phyloP scores from a whole-genome alignment of 495 filamentous ascomycete species.

The Endocarpon pusillum region DNA sequence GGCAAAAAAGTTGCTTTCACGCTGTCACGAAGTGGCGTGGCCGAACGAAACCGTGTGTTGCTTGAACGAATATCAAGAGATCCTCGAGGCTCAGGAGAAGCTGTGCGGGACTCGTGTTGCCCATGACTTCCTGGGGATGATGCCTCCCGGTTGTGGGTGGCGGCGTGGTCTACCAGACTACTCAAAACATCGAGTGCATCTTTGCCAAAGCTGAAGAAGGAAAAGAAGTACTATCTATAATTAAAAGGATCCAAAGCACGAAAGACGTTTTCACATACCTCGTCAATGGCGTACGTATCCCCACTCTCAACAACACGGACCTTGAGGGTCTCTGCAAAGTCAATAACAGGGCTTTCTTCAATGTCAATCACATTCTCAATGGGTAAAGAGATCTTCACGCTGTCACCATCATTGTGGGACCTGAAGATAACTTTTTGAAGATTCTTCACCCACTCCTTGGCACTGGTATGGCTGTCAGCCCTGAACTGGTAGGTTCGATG shows the following conservation, averaged over 20 bases:
- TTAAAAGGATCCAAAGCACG: not conserved
- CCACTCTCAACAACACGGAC: constrained; percentile 81
- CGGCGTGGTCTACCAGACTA: constrained; percentile 50
- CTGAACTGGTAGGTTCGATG: constrained; percentile 73
- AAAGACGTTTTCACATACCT: constrained; percentile 43
- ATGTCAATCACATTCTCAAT: constrained; percentile 81
- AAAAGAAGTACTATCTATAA: constrained; percentile 67
- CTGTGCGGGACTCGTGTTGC: constrained; percentile 7
- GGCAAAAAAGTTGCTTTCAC: constrained; percentile 50
- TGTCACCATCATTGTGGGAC: constrained; percentile 90
- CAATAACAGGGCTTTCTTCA: constrained; percentile 80
- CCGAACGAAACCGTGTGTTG: constrained; percentile 15
- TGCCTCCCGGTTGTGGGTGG: constrained; percentile 30
- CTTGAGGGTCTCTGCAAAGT: constrained; percentile 88
- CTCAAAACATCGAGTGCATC: constrained; percentile 70
- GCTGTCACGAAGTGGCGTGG: constrained; percentile 35
- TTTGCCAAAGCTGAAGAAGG: constrained; percentile 76
- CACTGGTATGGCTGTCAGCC: constrained; percentile 74
- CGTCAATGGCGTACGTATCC: constrained; percentile 87
- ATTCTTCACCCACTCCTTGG: constrained; percentile 93
- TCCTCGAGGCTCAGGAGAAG: constrained; percentile 7
- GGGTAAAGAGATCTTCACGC: constrained; percentile 87
- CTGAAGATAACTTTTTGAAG: constrained; percentile 90
- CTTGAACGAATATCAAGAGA: constrained; percentile 18
- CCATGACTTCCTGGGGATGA: constrained; percentile 12